These are phyloP conservation scores for Aspergillus quadrilineatus DNA, from an alignment of 2,329 filamentous ascomycete species.

Conservation along the genomic window DNA sequence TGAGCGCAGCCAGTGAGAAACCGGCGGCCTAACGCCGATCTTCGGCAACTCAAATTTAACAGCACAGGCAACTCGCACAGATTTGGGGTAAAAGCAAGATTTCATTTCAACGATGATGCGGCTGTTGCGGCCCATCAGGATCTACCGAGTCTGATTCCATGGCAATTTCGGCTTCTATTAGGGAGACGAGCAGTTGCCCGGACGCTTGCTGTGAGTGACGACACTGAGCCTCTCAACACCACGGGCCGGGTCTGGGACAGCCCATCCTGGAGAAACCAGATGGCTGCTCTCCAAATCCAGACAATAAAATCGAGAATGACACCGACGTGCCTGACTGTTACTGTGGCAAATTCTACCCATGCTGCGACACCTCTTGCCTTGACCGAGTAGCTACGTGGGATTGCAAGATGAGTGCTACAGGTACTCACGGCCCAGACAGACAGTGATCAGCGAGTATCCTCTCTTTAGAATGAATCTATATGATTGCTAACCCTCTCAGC, in stretches of 20 bases:
- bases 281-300: background rate
- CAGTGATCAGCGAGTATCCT: background rate
- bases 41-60: background rate
- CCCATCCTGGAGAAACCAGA: background rate
- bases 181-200: background rate
- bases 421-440: background rate
- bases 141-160: background rate
- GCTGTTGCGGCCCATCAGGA: background rate
- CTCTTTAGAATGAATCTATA: background rate
- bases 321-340: background rate
- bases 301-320: background rate
- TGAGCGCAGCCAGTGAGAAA: too few species aligned
- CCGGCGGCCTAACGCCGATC: background rate
- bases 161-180: background rate
- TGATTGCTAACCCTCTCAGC: background rate
- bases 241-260: background rate
- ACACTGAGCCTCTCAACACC: background rate
- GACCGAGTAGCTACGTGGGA: background rate
- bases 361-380: constrained; percentile 1
- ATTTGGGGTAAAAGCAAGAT: background rate
- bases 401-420: background rate
- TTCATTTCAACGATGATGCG: background rate
- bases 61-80: background rate
- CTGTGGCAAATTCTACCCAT: background rate
- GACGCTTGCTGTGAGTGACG: background rate